Percentiles rank a stretch among this genome's conserved stretches.
Conservation (phyloP, 2,329 filamentous ascomycete genomes). For the Colletotrichum musicola region DNA sequence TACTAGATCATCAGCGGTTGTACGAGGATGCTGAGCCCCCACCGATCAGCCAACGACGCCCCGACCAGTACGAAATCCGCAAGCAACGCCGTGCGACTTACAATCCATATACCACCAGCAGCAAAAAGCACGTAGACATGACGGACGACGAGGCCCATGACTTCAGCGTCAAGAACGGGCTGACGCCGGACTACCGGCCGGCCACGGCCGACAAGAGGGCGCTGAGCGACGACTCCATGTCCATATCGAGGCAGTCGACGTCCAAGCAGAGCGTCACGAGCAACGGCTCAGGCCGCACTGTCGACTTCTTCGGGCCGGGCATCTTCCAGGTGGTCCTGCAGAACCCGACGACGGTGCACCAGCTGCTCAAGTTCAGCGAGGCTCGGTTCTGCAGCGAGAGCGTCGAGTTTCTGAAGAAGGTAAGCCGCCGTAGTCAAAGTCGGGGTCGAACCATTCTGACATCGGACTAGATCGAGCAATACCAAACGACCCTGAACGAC, state of each 20-base stretch:
- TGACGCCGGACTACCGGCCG: conserved; percentile 20
- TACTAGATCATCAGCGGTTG: conserved; percentile 21
- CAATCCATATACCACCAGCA: too few relatives aligned
- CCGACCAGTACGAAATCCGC: conserved; percentile 1
- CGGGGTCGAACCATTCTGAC: conserved; percentile 44
- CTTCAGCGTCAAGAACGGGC: conserved; percentile 8
- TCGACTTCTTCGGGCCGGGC: conserved; percentile 63
- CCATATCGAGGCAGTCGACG: conserved; percentile 29
- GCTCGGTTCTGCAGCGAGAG: conserved; percentile 61
- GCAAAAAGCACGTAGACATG: not conserved
- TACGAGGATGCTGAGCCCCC: conserved; percentile 35
- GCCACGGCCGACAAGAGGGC: not conserved
- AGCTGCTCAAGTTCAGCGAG: conserved; percentile 62
- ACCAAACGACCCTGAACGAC: conserved; percentile 55
- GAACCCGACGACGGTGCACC: conserved; percentile 60
- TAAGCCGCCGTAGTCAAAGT: conserved; percentile 41
- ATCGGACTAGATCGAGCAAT: conserved; percentile 54
- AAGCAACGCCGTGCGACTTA: conserved; percentile 2
- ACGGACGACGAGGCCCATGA: conserved; percentile 18
- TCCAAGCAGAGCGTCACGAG: conserved; percentile 32
- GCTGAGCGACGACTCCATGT: conserved; percentile 23
- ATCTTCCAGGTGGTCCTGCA: conserved; percentile 64
- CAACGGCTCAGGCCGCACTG: conserved; percentile 43
- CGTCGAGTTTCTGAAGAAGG: conserved; percentile 66
- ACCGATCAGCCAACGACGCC: conserved; percentile 27